Conservation (phyloP, 306 rosid genomes). For the Quercus agrifolia region DNA sequence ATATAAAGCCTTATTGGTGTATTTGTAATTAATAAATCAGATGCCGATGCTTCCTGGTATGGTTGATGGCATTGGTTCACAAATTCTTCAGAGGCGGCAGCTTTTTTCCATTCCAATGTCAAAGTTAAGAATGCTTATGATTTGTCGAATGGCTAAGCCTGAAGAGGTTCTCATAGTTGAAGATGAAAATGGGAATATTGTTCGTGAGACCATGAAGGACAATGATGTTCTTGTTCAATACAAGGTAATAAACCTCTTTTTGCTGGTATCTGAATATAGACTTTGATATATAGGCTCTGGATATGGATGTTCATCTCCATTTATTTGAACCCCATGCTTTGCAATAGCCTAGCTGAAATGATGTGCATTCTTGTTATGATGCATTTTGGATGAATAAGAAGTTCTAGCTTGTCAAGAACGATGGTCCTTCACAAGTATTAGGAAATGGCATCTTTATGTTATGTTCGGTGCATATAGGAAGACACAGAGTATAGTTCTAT, state of each 20-base stretch:
- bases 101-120: constrained; percentile 86
- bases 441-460: background rate
- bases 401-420: background rate
- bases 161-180: constrained; percentile 99
- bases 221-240: constrained; percentile 98
- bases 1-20: background rate
- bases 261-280: background rate
- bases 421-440: background rate
- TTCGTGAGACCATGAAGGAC: constrained; percentile 97
- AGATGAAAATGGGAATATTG: constrained; percentile 98
- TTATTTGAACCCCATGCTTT: background rate
- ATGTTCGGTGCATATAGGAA: background rate
- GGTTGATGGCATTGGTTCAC: constrained; percentile 85
- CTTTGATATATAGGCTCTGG: background rate
- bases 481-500: background rate
- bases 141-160: constrained; percentile 98
- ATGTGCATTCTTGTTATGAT: background rate
- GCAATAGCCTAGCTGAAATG: background rate
- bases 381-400: background rate
- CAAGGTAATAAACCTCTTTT: constrained; percentile 51
- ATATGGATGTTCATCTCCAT: background rate
- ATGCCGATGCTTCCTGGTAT: constrained; percentile 68
- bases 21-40: constrained; percentile 34
- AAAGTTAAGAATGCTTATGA: constrained; percentile 95
- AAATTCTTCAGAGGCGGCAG: constrained; percentile 77